Percentiles rank a stretch among this genome's conserved stretches.
Evolutionary conservation across 148 eudicot species (phyloP).

Genomic region (Pharnaceum exiguum): DNA sequence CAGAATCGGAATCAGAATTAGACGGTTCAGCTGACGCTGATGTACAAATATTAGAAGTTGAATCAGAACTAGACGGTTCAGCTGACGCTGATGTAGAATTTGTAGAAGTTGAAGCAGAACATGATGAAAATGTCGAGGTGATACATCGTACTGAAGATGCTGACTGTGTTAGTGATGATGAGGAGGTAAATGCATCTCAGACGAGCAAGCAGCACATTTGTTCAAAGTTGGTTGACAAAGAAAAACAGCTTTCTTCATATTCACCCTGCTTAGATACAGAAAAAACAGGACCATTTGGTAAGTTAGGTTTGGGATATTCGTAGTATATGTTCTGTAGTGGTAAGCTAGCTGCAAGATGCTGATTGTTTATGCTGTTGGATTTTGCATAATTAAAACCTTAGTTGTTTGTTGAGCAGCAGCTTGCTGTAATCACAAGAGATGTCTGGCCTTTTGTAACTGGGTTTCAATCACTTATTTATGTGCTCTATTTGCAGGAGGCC

Average conservation of each 20-base stretch:
- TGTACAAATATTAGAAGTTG: not conserved
- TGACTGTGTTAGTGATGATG: not conserved
- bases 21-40: not conserved
- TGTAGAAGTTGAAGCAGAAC: not conserved
- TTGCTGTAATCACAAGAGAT: too few relatives aligned
- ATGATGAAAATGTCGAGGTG: not conserved
- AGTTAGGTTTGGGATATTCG: too few relatives aligned
- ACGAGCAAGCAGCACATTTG: not conserved
- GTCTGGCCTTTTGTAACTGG: too few relatives aligned
- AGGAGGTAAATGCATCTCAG: not conserved
- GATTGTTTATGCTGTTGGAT: too few relatives aligned
- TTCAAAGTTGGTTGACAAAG: not conserved
- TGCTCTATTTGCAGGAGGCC: not conserved
- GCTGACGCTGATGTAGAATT: not conserved
- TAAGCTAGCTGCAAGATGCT: too few relatives aligned
- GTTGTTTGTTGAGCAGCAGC: too few relatives aligned
- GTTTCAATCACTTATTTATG: too few relatives aligned
- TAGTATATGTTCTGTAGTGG: too few relatives aligned
- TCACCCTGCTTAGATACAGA: too few relatives aligned
- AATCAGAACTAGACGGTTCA: conserved; percentile 11
- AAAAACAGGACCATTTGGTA: too few relatives aligned
- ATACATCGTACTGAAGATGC: not conserved
- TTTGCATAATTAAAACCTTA: too few relatives aligned
- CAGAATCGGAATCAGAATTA: not conserved
- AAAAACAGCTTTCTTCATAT: not conserved